Evolutionary conservation across 1,139 yeast genomes (phyloP).

Genomic region (Diutina catenulata): DNA sequence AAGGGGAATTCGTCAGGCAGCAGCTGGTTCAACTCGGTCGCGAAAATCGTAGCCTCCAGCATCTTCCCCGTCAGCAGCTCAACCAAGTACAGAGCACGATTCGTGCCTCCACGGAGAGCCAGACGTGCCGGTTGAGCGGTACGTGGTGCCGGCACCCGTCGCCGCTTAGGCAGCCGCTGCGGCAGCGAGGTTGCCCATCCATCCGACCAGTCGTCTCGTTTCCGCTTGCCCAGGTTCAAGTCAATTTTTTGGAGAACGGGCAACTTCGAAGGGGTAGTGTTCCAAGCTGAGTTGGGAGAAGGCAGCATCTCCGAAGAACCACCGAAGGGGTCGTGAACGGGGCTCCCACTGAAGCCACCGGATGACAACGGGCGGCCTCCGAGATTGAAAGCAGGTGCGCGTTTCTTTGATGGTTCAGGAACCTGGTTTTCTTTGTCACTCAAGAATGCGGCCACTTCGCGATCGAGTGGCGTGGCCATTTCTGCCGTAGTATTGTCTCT

Average conservation of each 20-base stretch:
- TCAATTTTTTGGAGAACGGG: no score
- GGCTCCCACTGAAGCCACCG: background rate
- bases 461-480: background rate
- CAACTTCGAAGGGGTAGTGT: background rate
- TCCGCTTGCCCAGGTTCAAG: background rate
- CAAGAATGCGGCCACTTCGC: background rate
- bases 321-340: background rate
- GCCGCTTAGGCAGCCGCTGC: constrained; percentile 2
- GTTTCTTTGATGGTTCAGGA: constrained; percentile 1
- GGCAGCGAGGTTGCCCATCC: background rate
- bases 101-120: background rate
- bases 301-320: background rate
- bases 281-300: background rate
- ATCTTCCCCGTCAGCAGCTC: constrained; percentile 57
- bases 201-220: background rate
- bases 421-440: constrained; percentile 2
- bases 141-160: background rate
- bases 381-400: background rate
- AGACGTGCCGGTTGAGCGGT: background rate
- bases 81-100: constrained; percentile 38
- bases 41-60: constrained; percentile 64
- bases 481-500: background rate
- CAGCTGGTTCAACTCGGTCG: constrained; percentile 60
- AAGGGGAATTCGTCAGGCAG: constrained; percentile 54
- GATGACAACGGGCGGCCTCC: background rate